Conservation (phyloP, 176 grass and related monocot genomes). For the Musa itinerans region DNA sequence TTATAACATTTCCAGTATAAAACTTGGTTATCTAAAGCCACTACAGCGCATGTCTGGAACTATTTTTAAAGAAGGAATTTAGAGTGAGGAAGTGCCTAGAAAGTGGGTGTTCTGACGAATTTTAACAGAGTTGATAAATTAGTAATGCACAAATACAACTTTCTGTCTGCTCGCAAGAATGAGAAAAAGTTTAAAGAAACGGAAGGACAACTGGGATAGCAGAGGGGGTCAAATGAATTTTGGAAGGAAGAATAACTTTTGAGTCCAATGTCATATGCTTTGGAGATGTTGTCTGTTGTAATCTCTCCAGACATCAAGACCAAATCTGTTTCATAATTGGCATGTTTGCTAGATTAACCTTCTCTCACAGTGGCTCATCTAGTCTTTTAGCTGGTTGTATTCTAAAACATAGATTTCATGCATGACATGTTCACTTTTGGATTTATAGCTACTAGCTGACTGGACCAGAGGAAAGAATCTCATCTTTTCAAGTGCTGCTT, state of each 20-base stretch:
- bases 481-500: conserved; percentile 74
- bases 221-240: no score
- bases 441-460: conserved; percentile 48
- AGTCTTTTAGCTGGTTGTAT: neutral
- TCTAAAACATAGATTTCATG: neutral
- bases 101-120: no score
- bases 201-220: no score
- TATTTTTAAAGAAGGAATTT: no score
- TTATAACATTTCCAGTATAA: neutral
- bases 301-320: neutral
- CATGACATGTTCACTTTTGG: neutral
- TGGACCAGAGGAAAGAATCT: conserved; percentile 85
- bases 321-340: neutral
- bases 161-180: neutral
- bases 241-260: no score
- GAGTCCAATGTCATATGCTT: neutral
- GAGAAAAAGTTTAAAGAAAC: neutral
- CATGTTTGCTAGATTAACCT: neutral
- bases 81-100: no score
- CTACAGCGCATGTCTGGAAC: neutral
- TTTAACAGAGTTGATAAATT: neutral
- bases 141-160: neutral
- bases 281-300: neutral
- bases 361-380: neutral
- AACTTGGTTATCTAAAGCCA: neutral